Evolutionary conservation across 23 red algal genomes (phyloP).

Genomic region (Gracilaria gracilis): DNA sequence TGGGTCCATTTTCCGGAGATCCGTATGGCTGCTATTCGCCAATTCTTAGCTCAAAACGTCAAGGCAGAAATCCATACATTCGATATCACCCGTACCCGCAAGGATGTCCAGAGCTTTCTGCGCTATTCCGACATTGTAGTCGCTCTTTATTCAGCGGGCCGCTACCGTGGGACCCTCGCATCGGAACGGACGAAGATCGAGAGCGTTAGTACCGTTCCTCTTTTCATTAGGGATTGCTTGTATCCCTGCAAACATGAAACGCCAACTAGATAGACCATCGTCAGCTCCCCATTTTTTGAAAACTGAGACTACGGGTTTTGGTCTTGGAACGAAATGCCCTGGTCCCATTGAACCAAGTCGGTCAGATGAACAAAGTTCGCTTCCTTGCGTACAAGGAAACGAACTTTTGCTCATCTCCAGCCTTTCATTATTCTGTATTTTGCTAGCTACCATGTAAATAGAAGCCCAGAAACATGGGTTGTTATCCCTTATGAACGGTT

Average conservation of each 20-base stretch:
- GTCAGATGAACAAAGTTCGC: too few species aligned
- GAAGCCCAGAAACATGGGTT: background rate
- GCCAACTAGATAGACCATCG: background rate
- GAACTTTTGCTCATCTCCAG: too few species aligned
- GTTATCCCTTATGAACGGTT: too few species aligned
- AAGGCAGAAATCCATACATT: conserved; percentile 75
- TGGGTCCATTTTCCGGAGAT: conserved; percentile 77
- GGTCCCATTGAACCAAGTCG: too few species aligned
- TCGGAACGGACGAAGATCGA: conserved; percentile 12
- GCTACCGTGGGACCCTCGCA: conserved; percentile 83
- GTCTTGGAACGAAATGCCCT: too few species aligned
- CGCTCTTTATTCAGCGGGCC: conserved; percentile 57
- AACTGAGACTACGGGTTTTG: too few species aligned
- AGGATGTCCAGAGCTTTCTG: conserved; percentile 78
- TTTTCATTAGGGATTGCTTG: background rate
- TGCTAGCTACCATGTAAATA: background rate
- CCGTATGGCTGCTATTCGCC: conserved; percentile 82
- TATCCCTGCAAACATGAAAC: background rate
- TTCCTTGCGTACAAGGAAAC: too few species aligned
- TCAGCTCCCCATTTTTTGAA: too few species aligned
- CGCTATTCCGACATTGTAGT: conserved; percentile 76
- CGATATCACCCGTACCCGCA: conserved; percentile 81
- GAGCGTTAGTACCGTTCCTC: background rate
- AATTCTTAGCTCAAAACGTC: conserved; percentile 65
- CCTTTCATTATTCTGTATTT: background rate